Conservation (phyloP, 2,329 filamentous ascomycete species). For the Chaetomium sp. region DNA sequence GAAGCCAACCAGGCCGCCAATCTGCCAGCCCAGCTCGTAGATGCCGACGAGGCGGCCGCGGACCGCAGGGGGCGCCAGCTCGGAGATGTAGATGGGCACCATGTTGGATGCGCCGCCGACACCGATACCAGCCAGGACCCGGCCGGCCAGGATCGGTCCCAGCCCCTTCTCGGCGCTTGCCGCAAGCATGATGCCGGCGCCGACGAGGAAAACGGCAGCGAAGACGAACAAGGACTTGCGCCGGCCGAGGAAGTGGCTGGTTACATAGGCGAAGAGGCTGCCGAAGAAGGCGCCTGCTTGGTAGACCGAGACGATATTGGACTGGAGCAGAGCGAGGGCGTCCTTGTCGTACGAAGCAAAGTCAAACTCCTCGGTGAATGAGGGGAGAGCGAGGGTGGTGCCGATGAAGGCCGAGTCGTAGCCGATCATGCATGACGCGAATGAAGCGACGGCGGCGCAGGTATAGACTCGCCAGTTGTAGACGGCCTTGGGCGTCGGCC, state of each 20-base stretch:
- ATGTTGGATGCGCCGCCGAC: conserved; percentile 66
- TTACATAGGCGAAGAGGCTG: conserved; percentile 67
- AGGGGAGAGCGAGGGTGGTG: conserved; percentile 69
- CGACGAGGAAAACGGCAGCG: conserved; percentile 65
- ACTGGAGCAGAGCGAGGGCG: conserved; percentile 61
- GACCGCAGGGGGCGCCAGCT: conserved; percentile 63
- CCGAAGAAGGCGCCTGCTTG: conserved; percentile 86
- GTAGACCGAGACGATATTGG: conserved; percentile 80
- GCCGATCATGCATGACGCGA: conserved; percentile 59
- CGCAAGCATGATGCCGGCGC: conserved; percentile 72
- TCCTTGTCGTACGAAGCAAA: conserved; percentile 54
- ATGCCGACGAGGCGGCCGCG: conserved; percentile 66
- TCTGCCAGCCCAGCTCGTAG: conserved; percentile 67
- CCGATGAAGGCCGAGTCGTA: conserved; percentile 78
- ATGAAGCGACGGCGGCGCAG: conserved; percentile 57
- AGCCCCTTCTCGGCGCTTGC: conserved; percentile 63
- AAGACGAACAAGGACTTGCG: conserved; percentile 65
- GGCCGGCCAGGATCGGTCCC: conserved; percentile 63
- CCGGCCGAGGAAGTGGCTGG: conserved; percentile 68
- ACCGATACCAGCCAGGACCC: conserved; percentile 65
- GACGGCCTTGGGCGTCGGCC: conserved; percentile 58
- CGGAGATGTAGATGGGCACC: conserved; percentile 64
- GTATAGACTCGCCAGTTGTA: conserved; percentile 64
- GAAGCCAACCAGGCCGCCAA: conserved; percentile 64
- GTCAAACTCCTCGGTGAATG: conserved; percentile 69